Evolutionary conservation across 1,284 basidiomycete species (phyloP).

Genomic region (Marasmius oreades): DNA sequence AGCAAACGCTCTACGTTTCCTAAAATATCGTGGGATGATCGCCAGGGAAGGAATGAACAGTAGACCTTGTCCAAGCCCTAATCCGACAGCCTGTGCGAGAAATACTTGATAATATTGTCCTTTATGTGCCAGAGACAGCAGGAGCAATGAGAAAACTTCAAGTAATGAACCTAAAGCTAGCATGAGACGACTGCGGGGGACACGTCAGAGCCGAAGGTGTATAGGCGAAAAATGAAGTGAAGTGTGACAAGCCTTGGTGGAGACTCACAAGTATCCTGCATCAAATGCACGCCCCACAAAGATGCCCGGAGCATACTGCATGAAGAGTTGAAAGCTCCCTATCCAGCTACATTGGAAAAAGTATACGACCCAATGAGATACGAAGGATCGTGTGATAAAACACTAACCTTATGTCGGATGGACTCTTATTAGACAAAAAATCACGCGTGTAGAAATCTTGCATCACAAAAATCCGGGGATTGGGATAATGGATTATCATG

Average conservation of each 20-base stretch:
- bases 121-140: constrained; percentile 35
- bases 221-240: constrained; percentile 7
- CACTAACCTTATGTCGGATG: constrained; percentile 43
- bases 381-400: not conserved
- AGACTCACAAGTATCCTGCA: constrained; percentile 38
- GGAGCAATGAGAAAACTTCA: constrained; percentile 37
- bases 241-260: constrained; percentile 2
- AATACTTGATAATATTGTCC: constrained; percentile 42
- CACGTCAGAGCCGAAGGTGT: not conserved
- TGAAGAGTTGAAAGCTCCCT: constrained; percentile 41
- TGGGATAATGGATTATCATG: too few relatives aligned
- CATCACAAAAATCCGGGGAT: too few relatives aligned
- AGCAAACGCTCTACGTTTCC: constrained; percentile 40
- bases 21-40: constrained; percentile 47
- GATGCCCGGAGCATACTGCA: constrained; percentile 38
- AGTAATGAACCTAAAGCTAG: constrained; percentile 32
- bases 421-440: constrained; percentile 36
- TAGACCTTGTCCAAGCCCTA: constrained; percentile 46
- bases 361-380: not conserved
- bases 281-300: constrained; percentile 40
- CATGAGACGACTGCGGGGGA: constrained; percentile 30
- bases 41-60: constrained; percentile 51
- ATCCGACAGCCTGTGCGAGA: constrained; percentile 48
- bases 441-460: constrained; percentile 47
- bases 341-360: constrained; percentile 33